A percentile compares a stretch with the other conserved stretches of the same genome.
phyloP scores from a whole-genome alignment of 2,329 filamentous ascomycete genomes.

The Huntiella moniliformis region DNA sequence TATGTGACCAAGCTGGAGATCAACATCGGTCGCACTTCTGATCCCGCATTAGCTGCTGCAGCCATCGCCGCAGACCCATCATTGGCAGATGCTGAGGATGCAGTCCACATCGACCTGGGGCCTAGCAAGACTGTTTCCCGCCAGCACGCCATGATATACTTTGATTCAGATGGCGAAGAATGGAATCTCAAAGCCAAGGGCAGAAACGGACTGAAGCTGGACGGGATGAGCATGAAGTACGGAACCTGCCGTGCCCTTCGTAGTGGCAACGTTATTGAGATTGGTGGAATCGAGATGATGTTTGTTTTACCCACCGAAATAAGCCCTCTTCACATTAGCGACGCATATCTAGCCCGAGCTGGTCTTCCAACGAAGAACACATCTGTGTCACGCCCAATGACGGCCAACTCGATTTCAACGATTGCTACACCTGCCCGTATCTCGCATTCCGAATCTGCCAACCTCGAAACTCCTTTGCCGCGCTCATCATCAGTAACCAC shows the following conservation, averaged over 20 bases:
- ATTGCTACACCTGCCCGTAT: conserved; percentile 5
- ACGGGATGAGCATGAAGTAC: conserved; percentile 31
- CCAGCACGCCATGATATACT: conserved; percentile 56
- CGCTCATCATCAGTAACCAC: conserved; percentile 7
- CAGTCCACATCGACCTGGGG: conserved; percentile 73
- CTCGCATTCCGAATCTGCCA: conserved; percentile 6
- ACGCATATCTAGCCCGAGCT: conserved; percentile 50
- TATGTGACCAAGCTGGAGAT: conserved; percentile 60
- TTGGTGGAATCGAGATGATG: conserved; percentile 92
- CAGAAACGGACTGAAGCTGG: conserved; percentile 75
- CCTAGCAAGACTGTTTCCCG: conserved; percentile 68
- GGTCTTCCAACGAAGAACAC: conserved; percentile 20
- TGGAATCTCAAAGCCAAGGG: conserved; percentile 83
- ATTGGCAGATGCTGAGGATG: conserved; percentile 22
- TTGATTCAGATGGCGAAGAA: conserved; percentile 44
- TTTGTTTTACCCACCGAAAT: conserved; percentile 76
- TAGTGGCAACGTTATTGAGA: conserved; percentile 81
- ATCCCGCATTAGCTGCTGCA: conserved; percentile 20
- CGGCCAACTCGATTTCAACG: conserved; percentile 2
- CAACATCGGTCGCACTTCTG: conserved; percentile 46
- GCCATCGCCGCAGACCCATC: conserved; percentile 14
- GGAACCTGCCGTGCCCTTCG: conserved; percentile 47
- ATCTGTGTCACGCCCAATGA: conserved; percentile 10
- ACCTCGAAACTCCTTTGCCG: conserved; percentile 11
- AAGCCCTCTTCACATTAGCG: conserved; percentile 46